phyloP scores from a whole-genome alignment of 2,329 filamentous ascomycete species.

The Scytalidium sp. region DNA sequence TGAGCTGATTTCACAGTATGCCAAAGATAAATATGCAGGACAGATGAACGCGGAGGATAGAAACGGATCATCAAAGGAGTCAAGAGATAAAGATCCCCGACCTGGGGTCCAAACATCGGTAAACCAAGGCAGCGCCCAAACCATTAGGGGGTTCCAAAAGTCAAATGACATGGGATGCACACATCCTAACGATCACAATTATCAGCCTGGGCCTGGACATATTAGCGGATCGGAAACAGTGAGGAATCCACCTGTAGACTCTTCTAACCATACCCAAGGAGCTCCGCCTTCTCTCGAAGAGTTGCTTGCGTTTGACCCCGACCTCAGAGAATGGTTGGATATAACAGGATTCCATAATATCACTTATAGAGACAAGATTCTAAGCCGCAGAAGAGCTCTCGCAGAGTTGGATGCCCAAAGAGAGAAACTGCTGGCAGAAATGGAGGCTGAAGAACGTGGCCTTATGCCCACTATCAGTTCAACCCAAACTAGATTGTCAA shows the following conservation, averaged over 20 bases:
- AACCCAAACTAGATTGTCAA: constrained; percentile 9
- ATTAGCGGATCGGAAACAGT: not conserved
- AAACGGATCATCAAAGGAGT: not conserved
- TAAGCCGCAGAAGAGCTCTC: constrained; percentile 23
- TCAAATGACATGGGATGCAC: too few relatives aligned
- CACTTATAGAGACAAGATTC: constrained; percentile 28
- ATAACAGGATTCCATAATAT: constrained; percentile 31
- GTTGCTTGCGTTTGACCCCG: constrained; percentile 22
- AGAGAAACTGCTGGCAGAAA: constrained; percentile 24
- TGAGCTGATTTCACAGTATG: constrained; percentile 24
- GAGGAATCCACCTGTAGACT: not conserved
- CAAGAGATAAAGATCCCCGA: not conserved
- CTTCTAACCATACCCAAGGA: constrained; percentile 1
- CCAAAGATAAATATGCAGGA: constrained; percentile 12
- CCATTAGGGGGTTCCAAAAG: not conserved
- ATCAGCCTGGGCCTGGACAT: not conserved
- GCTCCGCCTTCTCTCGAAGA: constrained; percentile 18
- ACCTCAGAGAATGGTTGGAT: constrained; percentile 33
- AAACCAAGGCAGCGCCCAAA: not conserved
- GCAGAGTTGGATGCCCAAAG: constrained; percentile 29
- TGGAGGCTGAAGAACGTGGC: constrained; percentile 21
- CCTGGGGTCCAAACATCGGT: not conserved
- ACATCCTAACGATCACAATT: too few relatives aligned
- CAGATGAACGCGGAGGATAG: too few relatives aligned
- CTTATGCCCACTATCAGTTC: constrained; percentile 8